phyloP scores from a whole-genome alignment of 2,329 filamentous ascomycete genomes.

The Alternaria brassicicola region DNA sequence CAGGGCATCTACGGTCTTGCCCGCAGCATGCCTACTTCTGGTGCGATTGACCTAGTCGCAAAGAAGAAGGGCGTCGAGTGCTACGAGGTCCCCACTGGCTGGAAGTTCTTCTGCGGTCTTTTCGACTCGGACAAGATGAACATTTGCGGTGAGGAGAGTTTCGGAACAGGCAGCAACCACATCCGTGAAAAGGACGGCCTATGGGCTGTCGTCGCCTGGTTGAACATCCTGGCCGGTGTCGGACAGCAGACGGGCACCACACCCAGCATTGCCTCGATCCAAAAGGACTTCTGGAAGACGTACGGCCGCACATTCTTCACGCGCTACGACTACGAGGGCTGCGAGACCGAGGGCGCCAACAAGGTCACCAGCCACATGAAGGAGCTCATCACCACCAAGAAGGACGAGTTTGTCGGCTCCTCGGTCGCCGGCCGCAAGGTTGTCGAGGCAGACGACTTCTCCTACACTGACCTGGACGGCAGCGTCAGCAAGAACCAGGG shows the following conservation, averaged over 20 bases:
- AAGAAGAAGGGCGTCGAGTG: constrained; percentile 88
- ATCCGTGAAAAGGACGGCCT: constrained; percentile 99
- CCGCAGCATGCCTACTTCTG: constrained; percentile 96
- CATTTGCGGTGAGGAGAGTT: constrained; percentile 98
- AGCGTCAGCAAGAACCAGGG: constrained; percentile 96
- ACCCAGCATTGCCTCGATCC: constrained; percentile 93
- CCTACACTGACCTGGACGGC: constrained; percentile 97
- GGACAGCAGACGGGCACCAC: constrained; percentile 80
- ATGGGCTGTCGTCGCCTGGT: constrained; percentile 96
- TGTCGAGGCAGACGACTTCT: constrained; percentile 90
- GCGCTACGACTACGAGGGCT: constrained; percentile 96
- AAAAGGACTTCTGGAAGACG: constrained; percentile 93
- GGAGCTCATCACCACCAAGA: constrained; percentile 73
- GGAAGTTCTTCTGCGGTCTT: constrained; percentile 98
- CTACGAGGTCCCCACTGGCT: constrained; percentile 98
- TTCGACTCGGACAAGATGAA: constrained; percentile 99
- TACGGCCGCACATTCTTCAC: constrained; percentile 99
- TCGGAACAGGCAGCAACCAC: constrained; percentile 97
- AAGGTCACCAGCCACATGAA: constrained; percentile 85
- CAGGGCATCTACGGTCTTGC: constrained; percentile 95
- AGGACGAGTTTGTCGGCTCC: constrained; percentile 80
- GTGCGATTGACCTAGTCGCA: constrained; percentile 92
- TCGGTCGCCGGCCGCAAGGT: constrained; percentile 83
- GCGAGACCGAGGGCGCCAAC: constrained; percentile 87
- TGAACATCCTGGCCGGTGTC: constrained; percentile 97